phyloP scores from a whole-genome alignment of 345 rosid species.

The Odontarrhena argentea region DNA sequence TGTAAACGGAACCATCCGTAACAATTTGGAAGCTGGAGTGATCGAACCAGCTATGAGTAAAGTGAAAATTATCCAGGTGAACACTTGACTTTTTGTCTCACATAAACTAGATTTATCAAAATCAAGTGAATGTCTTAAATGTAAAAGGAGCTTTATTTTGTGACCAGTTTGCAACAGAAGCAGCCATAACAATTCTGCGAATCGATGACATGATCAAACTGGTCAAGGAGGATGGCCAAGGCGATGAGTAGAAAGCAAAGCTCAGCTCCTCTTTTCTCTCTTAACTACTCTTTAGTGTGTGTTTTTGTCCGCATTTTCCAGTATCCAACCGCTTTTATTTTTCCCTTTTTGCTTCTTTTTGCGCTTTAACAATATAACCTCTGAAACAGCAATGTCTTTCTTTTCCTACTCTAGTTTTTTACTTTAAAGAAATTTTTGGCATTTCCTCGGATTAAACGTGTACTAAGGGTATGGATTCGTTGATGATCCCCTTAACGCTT shows the following conservation, averaged over 20 bases:
- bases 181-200: conserved; percentile 94
- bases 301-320: conserved; percentile 30
- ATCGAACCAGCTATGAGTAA: conserved; percentile 99
- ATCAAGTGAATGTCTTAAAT: background rate
- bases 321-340: background rate
- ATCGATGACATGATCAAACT: conserved; percentile 98
- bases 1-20: conserved; percentile 71
- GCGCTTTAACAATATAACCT: conserved; percentile 20
- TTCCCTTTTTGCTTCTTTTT: conserved; percentile 24
- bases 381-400: conserved; percentile 23
- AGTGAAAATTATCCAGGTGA: conserved; percentile 98
- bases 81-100: background rate
- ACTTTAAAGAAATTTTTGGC: background rate
- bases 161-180: conserved; percentile 88
- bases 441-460: background rate
- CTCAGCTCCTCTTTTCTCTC: conserved; percentile 16
- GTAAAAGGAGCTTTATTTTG: conserved; percentile 19
- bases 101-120: background rate
- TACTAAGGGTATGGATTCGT: background rate
- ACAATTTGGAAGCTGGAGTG: conserved; percentile 97
- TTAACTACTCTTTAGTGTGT: conserved; percentile 16
- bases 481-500: background rate
- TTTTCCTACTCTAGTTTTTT: background rate
- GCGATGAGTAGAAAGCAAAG: conserved; percentile 37
- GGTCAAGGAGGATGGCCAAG: conserved; percentile 86